Base-by-base conservation (phyloP, 306 rosid species). In the Lathyrus oleraceus region DNA sequence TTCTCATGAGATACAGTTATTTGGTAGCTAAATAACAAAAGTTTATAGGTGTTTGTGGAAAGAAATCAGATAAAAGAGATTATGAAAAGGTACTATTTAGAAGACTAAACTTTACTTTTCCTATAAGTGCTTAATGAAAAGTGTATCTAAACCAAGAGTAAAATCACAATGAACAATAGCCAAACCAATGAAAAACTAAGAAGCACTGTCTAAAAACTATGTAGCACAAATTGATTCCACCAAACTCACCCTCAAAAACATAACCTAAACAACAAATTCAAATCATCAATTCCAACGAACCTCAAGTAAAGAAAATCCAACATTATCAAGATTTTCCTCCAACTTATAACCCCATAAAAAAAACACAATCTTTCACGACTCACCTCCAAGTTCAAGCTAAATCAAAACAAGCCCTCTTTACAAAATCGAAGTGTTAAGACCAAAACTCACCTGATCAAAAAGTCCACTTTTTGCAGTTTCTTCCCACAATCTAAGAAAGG, bases 391-490 rank as follows among this genome's bases (percentile, higher is more conserved):
- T 62, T 51, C n/a, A 4, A 49, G 8, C 42, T 51, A 49, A 48
- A 62, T 23, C n/a, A 52, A 35, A 38, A 25, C 40, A 27, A 27
- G 25, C 35, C 67, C 5, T n/a, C n/a, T 4, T 6, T 48, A 56
- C 3, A 21, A 21, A 20, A 21, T 10, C 21, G 0, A 6, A 51
- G 0, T 0, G n/a, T n/a, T n/a, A n/a, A n/a, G n/a, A 39, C 0
- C 13, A 52, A 60, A 12, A 47, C 68, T 40, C 8, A 94, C 98
- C 96, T 88, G 92, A 65, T 94, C 96, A 45, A 90, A 80, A 67
- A 92, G 10, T 9, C 84, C 82, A 1, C 85, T 75, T 27, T 77
- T 88, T 32, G 97, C 97, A 51, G 89, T 94, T 63, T 91, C 89
- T 20, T 64, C 64, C 90, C 89, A 94, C 4, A 94, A 28, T 39